A percentile compares a stretch with the other conserved stretches of the same genome.
These are phyloP conservation scores for Penicillium crystallinum DNA, from an alignment of 495 filamentous ascomycete species.

Conservation along the genomic window DNA sequence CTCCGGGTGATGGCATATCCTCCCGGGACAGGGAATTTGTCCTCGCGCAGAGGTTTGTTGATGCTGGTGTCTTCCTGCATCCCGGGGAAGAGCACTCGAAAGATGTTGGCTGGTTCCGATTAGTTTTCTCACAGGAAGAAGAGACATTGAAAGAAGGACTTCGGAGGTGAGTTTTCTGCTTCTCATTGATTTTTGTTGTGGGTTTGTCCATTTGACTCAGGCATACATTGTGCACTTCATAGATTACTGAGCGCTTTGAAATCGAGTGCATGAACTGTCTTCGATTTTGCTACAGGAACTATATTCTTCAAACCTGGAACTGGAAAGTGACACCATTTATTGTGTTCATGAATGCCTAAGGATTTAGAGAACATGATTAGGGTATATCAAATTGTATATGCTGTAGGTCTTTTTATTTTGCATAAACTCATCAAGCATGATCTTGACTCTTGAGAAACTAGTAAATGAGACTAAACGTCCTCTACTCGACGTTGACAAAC, in stretches of 20 bases:
- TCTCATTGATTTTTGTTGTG: neutral
- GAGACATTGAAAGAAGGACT: conserved; percentile 29
- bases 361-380: neutral
- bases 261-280: neutral
- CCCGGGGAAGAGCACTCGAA: conserved; percentile 37
- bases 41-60: conserved; percentile 34
- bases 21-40: conserved; percentile 22
- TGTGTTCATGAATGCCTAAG: neutral
- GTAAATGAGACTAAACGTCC: neutral
- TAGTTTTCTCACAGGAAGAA: conserved; percentile 40
- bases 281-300: neutral
- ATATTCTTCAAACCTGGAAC: neutral
- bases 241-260: conserved; percentile 9
- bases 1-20: neutral
- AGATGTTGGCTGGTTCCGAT: conserved; percentile 43
- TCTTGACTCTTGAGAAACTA: too few species aligned
- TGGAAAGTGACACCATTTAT: neutral
- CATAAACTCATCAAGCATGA: conserved; percentile 29
- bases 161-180: conserved; percentile 23
- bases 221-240: neutral
- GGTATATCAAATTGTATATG: conserved; percentile 3
- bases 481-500: conserved; percentile 65
- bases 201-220: neutral
- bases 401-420: conserved; percentile 21
- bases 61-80: conserved; percentile 41